A percentile compares a stretch with the other conserved stretches of the same genome.
Evolutionary conservation across 805 yeast genomes (phyloP).

Genomic region (Starmerella stigmatis): DNA sequence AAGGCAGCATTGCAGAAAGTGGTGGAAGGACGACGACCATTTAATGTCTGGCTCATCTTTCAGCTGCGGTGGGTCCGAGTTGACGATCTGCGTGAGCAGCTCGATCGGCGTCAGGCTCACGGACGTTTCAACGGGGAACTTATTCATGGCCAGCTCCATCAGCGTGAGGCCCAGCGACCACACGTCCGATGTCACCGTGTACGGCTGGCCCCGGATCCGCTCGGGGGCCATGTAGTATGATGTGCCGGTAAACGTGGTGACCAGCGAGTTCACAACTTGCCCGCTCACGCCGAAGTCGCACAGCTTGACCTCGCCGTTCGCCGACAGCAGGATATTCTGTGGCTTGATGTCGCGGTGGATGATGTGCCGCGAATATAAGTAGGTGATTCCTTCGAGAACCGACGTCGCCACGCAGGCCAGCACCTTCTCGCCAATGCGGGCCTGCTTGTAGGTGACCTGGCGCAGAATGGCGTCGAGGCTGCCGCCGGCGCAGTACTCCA

Average conservation of each 20-base stretch:
- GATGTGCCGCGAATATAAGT: constrained; percentile 75
- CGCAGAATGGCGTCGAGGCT: constrained; percentile 87
- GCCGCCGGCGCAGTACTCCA: constrained; percentile 95
- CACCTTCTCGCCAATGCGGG: constrained; percentile 85
- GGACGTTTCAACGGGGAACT: constrained; percentile 62
- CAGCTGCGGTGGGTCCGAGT: constrained; percentile 64
- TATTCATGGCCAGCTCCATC: constrained; percentile 86
- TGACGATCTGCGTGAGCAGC: constrained; percentile 65
- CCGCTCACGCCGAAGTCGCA: constrained; percentile 99
- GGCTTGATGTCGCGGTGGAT: constrained; percentile 96
- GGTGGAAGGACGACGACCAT: constrained; percentile 78
- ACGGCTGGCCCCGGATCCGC: constrained; percentile 88
- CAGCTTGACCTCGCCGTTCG: constrained; percentile 70
- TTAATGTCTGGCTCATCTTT: constrained; percentile 67
- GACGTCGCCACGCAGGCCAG: constrained; percentile 83
- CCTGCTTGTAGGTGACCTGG: constrained; percentile 59
- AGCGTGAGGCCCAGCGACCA: constrained; percentile 93
- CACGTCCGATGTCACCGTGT: constrained; percentile 88
- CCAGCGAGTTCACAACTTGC: constrained; percentile 87
- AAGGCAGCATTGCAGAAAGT: constrained; percentile 68
- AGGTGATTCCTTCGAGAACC: constrained; percentile 73
- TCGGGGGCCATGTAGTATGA: constrained; percentile 99
- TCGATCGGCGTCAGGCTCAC: constrained; percentile 74
- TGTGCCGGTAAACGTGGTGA: constrained; percentile 95
- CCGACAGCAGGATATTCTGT: constrained; percentile 73